Conservation (phyloP, 306 rosid species). For the Casuarina equisetifolia region DNA sequence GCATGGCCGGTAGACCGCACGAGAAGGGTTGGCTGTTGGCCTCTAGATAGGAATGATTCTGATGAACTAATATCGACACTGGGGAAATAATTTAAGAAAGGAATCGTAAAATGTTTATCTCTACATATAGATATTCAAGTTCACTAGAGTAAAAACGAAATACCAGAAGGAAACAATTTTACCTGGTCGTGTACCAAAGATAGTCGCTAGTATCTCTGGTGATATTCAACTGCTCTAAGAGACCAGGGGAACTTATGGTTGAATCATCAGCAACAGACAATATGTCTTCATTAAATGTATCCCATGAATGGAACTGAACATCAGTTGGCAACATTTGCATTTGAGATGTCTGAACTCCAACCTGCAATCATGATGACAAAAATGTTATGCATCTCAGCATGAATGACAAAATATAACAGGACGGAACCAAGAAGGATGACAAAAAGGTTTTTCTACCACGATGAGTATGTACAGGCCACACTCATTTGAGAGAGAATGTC, state of each 20-base stretch:
- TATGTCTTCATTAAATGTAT: constrained; percentile 59
- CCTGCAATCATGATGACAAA: constrained; percentile 38
- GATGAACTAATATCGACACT: constrained; percentile 63
- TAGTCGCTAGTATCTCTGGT: constrained; percentile 75
- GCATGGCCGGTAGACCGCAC: constrained; percentile 77
- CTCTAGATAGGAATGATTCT: constrained; percentile 60
- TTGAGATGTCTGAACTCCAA: constrained; percentile 43
- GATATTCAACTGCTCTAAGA: constrained; percentile 71
- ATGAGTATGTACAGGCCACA: not conserved
- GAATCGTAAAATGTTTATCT: not conserved
- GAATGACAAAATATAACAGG: not conserved
- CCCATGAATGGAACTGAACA: constrained; percentile 47
- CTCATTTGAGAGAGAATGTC: not conserved
- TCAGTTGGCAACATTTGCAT: constrained; percentile 42
- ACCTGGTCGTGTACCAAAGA: constrained; percentile 91
- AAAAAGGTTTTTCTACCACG: not conserved
- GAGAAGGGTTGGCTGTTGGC: constrained; percentile 54
- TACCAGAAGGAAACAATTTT: constrained; percentile 31
- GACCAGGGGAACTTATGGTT: constrained; percentile 43
- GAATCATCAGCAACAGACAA: constrained; percentile 42
- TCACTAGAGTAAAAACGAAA: not conserved
- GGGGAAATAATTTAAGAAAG: constrained; percentile 11
- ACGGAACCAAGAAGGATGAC: not conserved
- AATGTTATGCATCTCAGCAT: constrained; percentile 10
- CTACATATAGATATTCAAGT: not conserved